Conservation (phyloP, 2,329 filamentous ascomycete genomes). For the Drechslera avenae region DNA sequence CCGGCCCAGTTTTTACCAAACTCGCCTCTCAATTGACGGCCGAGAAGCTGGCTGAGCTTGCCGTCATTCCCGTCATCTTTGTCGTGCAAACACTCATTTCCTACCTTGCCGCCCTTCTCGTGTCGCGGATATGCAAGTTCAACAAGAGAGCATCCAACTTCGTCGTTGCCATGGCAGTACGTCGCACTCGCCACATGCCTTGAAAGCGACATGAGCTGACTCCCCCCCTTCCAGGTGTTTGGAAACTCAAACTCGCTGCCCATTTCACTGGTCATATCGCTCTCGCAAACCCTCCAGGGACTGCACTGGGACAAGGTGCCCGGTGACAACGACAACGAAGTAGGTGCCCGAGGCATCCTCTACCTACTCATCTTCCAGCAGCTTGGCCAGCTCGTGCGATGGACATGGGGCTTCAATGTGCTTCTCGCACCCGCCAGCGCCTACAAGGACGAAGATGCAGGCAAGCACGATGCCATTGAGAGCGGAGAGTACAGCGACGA, state of each 20-base stretch:
- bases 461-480: conserved; percentile 49
- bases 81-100: conserved; percentile 85
- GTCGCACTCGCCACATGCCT: conserved; percentile 26
- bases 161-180: conserved; percentile 88
- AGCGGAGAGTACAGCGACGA: conserved; percentile 62
- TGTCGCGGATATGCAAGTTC: conserved; percentile 79
- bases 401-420: conserved; percentile 98
- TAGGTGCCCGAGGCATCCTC: conserved; percentile 88
- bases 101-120: conserved; percentile 72
- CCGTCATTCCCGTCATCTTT: conserved; percentile 95
- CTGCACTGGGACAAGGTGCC: conserved; percentile 92
- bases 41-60: conserved; percentile 85
- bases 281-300: conserved; percentile 89
- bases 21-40: conserved; percentile 91
- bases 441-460: conserved; percentile 66
- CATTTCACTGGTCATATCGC: conserved; percentile 91
- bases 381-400: conserved; percentile 89
- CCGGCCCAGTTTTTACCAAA: conserved; percentile 82
- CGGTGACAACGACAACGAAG: conserved; percentile 93
- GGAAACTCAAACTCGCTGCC: conserved; percentile 98
- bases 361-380: conserved; percentile 98
- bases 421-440: conserved; percentile 83
- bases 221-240: conserved; percentile 66
- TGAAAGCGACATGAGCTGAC: conserved; percentile 19
- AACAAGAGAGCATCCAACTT: conserved; percentile 89